Percentiles rank a stretch among this genome's conserved stretches.
These are phyloP conservation scores for Jasminum sambac DNA, from an alignment of 257 asterid genomes.

Conservation along the genomic window DNA sequence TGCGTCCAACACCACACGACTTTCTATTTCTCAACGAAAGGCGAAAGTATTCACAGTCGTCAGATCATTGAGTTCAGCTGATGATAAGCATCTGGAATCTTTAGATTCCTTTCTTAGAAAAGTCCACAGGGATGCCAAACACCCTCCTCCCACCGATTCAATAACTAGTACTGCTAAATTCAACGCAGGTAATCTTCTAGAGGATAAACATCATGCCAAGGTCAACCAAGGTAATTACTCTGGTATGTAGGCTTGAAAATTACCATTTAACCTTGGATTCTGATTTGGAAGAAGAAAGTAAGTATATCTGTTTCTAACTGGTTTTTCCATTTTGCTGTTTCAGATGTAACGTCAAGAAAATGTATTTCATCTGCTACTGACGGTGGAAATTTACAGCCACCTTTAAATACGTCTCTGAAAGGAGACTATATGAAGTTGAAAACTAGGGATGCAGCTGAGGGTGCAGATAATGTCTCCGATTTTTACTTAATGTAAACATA, in stretches of 20 bases:
- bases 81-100: conserved; percentile 60
- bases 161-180: conserved; percentile 22
- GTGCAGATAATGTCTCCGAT: conserved; percentile 49
- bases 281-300: background rate
- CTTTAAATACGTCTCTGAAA: conserved; percentile 23
- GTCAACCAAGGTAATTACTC: conserved; percentile 33
- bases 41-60: conserved; percentile 29
- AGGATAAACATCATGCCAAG: conserved; percentile 42
- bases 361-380: conserved; percentile 23
- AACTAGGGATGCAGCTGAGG: conserved; percentile 25
- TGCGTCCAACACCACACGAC: conserved; percentile 9
- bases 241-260: too few species aligned
- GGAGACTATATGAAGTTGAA: conserved; percentile 36
- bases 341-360: conserved; percentile 42
- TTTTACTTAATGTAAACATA: conserved; percentile 63
- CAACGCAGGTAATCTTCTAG: conserved; percentile 41
- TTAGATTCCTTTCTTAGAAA: conserved; percentile 64
- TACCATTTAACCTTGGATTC: background rate
- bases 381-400: conserved; percentile 29
- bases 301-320: conserved; percentile 13
- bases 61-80: conserved; percentile 37
- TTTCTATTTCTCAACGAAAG: conserved; percentile 25
- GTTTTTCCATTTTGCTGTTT: conserved; percentile 16
- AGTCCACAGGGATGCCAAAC: conserved; percentile 35
- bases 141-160: conserved; percentile 26